Conservation (phyloP, 768 basidiomycete species). For the Rhodotorula diobovata region DNA sequence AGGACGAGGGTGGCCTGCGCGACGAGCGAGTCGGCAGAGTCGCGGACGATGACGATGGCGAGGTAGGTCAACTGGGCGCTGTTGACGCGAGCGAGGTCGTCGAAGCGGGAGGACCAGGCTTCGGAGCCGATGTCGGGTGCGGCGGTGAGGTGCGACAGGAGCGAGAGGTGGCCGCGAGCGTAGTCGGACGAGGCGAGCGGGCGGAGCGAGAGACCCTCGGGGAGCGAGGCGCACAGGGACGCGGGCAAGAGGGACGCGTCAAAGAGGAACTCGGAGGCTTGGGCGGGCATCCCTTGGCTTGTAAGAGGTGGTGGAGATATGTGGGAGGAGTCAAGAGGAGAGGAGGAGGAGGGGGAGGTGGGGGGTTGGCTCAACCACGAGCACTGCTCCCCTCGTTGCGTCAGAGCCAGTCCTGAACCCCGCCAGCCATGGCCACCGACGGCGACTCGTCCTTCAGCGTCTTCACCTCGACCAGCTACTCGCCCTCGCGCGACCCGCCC, state of each 20-base stretch:
- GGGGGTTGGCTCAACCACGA: not conserved
- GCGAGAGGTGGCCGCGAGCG: constrained; percentile 70
- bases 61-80: constrained; percentile 61
- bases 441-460: not conserved
- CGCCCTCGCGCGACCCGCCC: not conserved
- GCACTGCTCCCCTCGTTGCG: too few relatives aligned
- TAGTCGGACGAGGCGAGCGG: constrained; percentile 84
- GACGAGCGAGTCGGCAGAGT: constrained; percentile 68
- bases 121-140: constrained; percentile 63
- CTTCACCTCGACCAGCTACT: constrained; percentile 17
- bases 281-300: not conserved
- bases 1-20: constrained; percentile 77
- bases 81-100: constrained; percentile 49
- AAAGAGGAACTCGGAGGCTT: constrained; percentile 4
- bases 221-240: not conserved
- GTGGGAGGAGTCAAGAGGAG: not conserved
- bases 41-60: constrained; percentile 74
- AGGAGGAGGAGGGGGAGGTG: not conserved
- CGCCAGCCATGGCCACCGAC: too few relatives aligned
- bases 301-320: not conserved
- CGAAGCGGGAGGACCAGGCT: constrained; percentile 68
- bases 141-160: constrained; percentile 68
- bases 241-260: constrained; percentile 9
- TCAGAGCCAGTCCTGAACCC: too few relatives aligned
- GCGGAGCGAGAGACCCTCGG: constrained; percentile 54